Base-by-base conservation (phyloP, 257 asterid genomes). In the Echium plantagineum region DNA sequence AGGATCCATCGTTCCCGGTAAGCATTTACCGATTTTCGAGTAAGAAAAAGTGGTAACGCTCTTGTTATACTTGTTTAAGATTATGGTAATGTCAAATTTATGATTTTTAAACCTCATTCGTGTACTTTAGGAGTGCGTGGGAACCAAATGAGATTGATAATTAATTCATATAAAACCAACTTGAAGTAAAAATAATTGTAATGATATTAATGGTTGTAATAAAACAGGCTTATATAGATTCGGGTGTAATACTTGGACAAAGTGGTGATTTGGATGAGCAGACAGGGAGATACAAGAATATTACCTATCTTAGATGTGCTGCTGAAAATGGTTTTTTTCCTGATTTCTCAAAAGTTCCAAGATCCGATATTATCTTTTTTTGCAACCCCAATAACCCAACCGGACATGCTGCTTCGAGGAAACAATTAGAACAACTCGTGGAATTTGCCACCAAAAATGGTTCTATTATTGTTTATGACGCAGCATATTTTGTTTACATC, bases 381-480 rank as follows among this genome's bases (percentile, higher is more conserved):
- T 89, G 97, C 63, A 82, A 91, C 59, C 91, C 97, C 2, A 89
- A 89, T 65, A 89, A 89, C 63, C 97, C 97, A 13, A 86, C 93
- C 1, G 97, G 97, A 30, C 93, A 86, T 18, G 91, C 95, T 52
- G 89, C 94, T 10, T 58, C 97, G 0, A 57, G 83, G 70, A 72
- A 78, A 18, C 93, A 89, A 58, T 42, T 89, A 17, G 77, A 76
- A 58, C 79, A 68, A 58, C 86, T 89, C 17, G 94, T 86, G 8
- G 64, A 75, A 13, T 78, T 86, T 55, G 95, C 97, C 9, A 87
- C 70, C 21, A 42, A 71, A 18, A 86, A 86, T 42, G 97, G 97
- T 46, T 84, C 97, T 0, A 82, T 89, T 26, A 84, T 89, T 6
- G 83, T 89, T 0, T 89, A 77, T 46, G 97, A 89, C 59, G 78